Percentiles rank a stretch among this genome's conserved stretches.
phyloP scores from a whole-genome alignment of 768 basidiomycete genomes.

The Hortiboletus flavorubellus region DNA sequence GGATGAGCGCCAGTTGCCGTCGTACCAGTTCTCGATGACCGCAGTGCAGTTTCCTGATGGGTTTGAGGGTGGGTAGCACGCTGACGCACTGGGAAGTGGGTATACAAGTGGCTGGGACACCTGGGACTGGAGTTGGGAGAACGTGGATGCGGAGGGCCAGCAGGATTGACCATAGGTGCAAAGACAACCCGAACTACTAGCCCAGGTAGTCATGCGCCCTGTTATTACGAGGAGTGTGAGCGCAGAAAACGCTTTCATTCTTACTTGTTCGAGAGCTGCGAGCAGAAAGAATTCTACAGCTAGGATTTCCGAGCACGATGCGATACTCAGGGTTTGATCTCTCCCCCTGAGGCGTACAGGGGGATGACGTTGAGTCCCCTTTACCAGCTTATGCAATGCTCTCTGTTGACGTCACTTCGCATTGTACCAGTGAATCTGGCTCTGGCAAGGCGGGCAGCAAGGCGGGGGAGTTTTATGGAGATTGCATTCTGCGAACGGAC shows the following conservation, averaged over 20 bases:
- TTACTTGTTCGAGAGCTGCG: background rate
- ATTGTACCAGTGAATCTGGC: too few relatives aligned
- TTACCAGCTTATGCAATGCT: too few relatives aligned
- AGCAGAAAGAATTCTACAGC: background rate
- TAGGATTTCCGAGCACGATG: too few relatives aligned
- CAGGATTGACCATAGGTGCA: slow-evolving; percentile 18
- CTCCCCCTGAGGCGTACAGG: too few relatives aligned
- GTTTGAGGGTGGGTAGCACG: slow-evolving; percentile 12
- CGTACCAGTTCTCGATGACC: slow-evolving; percentile 23
- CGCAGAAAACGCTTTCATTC: background rate
- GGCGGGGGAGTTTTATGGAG: too few relatives aligned
- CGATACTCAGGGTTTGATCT: too few relatives aligned
- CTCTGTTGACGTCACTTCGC: too few relatives aligned
- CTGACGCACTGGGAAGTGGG: slow-evolving; percentile 17
- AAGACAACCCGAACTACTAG: slow-evolving; percentile 7
- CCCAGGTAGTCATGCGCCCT: background rate
- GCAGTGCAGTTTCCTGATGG: slow-evolving; percentile 39
- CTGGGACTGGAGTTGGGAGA: slow-evolving; percentile 14
- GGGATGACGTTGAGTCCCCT: too few relatives aligned
- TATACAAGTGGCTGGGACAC: slow-evolving; percentile 17
- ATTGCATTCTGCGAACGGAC: too few relatives aligned
- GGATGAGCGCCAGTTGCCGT: slow-evolving; percentile 41
- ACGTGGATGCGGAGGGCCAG: slow-evolving; percentile 16
- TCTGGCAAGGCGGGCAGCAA: too few relatives aligned
- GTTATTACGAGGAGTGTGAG: background rate